Evolutionary conservation across 2,329 filamentous ascomycete species (phyloP).

Genomic region (Leptosphaerulina australis): DNA sequence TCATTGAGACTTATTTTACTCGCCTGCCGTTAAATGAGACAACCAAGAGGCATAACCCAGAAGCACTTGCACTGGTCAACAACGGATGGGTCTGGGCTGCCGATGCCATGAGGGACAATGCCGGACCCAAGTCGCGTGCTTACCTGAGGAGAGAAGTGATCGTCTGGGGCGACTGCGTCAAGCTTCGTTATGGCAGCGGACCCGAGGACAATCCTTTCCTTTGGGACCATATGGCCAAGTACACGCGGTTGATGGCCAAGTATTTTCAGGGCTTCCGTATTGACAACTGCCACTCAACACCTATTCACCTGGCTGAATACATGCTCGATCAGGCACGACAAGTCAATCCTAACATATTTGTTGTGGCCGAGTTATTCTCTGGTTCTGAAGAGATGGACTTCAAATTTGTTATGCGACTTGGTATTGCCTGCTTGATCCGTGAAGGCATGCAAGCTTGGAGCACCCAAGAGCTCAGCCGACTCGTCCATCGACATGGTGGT

Average conservation of each 20-base stretch:
- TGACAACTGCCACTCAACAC: constrained; percentile 97
- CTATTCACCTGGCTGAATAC: constrained; percentile 90
- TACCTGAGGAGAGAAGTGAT: constrained; percentile 97
- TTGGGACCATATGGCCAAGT: constrained; percentile 95
- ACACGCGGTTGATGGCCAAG: constrained; percentile 89
- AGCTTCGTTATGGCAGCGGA: constrained; percentile 83
- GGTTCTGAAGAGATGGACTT: constrained; percentile 97
- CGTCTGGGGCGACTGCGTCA: constrained; percentile 98
- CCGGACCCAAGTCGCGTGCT: constrained; percentile 85
- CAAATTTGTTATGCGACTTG: constrained; percentile 90
- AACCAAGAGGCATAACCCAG: constrained; percentile 76
- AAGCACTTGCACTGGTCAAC: constrained; percentile 83
- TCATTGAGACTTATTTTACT: constrained; percentile 96
- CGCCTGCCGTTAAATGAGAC: constrained; percentile 78
- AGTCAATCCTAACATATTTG: constrained; percentile 84
- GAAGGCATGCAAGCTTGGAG: constrained; percentile 99
- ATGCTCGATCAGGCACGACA: constrained; percentile 91
- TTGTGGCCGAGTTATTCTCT: constrained; percentile 94
- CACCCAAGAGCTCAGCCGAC: constrained; percentile 85
- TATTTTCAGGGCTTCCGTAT: constrained; percentile 96
- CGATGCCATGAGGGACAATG: constrained; percentile 91
- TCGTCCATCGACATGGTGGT: constrained; percentile 92
- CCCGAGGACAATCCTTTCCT: constrained; percentile 88
- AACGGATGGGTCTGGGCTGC: constrained; percentile 99
- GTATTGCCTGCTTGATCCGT: constrained; percentile 87